Evolutionary conservation across 1,139 yeast species (phyloP), one percentile per base, ranked within the genome.

Genomic region (Hyphopichia fennica): DNA sequence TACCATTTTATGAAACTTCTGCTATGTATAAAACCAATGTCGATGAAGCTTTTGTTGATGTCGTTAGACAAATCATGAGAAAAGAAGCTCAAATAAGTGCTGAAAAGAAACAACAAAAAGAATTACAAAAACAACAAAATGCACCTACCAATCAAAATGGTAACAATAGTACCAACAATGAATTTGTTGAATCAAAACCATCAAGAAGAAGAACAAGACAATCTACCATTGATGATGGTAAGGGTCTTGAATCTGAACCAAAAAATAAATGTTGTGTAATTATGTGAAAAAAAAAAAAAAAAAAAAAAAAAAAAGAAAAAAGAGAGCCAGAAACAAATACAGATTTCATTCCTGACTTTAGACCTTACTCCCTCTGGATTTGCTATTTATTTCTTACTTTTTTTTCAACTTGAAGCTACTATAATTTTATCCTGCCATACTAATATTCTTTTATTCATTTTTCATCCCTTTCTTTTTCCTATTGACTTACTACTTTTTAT

Each of bases 21-120:
- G 98, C 99, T 33, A 86, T 90, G 77, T 81, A 87, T 53, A 87
- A 88, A 61, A 83, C 90, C 44, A 91, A 93, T 58, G 95, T 91
- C 38, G 95, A 87, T 55, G 93, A 86, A 54, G 96, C 96, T 2
- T 93, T 93, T 58, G 74, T 87, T 49, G 95, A 87, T 53, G 84
- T 93, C 39, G 97, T 93, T 7, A 77, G 96, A 62, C 95, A 87
- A 54, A 89, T 91, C 47, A 85, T 85, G 75, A 75, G 90, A 56
- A 84, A 82, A 52, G 95, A 86, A 59, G 81, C 81, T 10, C 74
- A 72, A 30, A 63, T 65, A 25, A 66, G 67, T 42, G 77, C 75
- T 25, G 78, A 72, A 50, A 72, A 71, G 67, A 72, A 72, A 46
- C 75, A 70, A 53, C 76, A 69, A 49, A 69, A 68, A 53, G 72